phyloP scores from a whole-genome alignment of 805 yeast species.

The Cyberlindnera euphorbiiphila region DNA sequence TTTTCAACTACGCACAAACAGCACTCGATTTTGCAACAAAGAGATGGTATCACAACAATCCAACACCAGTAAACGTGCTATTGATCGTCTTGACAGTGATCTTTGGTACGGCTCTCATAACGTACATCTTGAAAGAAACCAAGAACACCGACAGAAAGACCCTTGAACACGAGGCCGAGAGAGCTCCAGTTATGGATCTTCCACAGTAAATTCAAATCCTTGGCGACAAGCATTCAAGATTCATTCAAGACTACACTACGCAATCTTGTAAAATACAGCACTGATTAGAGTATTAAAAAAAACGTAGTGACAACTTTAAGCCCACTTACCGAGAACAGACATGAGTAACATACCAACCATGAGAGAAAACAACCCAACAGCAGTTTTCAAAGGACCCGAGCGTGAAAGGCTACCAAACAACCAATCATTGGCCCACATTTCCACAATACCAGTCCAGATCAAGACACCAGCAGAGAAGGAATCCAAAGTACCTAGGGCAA shows the following conservation, averaged over 20 bases:
- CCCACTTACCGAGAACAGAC: constrained; percentile 75
- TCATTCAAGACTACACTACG: too few relatives aligned
- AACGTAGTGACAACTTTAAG: too few relatives aligned
- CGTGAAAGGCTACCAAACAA: constrained; percentile 55
- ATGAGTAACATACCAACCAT: constrained; percentile 65
- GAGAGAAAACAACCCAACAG: constrained; percentile 42
- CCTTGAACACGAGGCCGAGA: constrained; percentile 61
- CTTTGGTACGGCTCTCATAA: constrained; percentile 27
- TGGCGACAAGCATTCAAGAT: too few relatives aligned
- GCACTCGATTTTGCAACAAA: constrained; percentile 70
- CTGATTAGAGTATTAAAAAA: too few relatives aligned
- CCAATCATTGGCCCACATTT: constrained; percentile 70
- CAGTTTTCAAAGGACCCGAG: constrained; percentile 40
- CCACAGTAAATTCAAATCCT: constrained; percentile 35
- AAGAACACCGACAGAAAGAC: constrained; percentile 42
- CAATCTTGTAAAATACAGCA: too few relatives aligned
- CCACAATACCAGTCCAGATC: constrained; percentile 71
- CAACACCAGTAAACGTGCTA: constrained; percentile 66
- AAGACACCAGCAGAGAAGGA: constrained; percentile 72
- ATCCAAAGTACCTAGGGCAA: constrained; percentile 67
- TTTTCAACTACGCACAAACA: constrained; percentile 72
- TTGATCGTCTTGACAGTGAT: constrained; percentile 53
- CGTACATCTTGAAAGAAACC: constrained; percentile 34
- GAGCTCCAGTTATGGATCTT: constrained; percentile 45
- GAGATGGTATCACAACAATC: constrained; percentile 62